These are phyloP conservation scores for Suillus lakei DNA, from an alignment of 768 basidiomycete genomes.

Conservation along the genomic window DNA sequence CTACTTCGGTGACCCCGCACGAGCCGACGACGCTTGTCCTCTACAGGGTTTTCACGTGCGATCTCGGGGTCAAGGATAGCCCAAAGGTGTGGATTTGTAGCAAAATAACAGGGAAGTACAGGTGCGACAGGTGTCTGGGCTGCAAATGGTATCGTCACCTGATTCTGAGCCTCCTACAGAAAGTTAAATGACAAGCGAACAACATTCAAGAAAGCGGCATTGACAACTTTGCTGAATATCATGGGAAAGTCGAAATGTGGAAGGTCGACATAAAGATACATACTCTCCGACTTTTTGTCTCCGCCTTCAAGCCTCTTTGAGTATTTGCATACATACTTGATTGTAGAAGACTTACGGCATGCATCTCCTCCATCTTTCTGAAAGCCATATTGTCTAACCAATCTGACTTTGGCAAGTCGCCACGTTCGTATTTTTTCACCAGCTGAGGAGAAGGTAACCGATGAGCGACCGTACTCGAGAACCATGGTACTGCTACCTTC, in stretches of 20 bases:
- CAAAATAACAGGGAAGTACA: conserved; percentile 52
- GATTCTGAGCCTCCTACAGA: conserved; percentile 45
- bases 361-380: conserved; percentile 93
- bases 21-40: conserved; percentile 92
- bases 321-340: not conserved
- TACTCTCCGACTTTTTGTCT: conserved; percentile 91
- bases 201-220: conserved; percentile 26
- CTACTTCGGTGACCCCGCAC: conserved; percentile 95
- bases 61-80: conserved; percentile 90
- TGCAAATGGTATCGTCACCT: conserved; percentile 45
- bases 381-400: conserved; percentile 96
- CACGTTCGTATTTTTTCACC: conserved; percentile 95
- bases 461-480: conserved; percentile 26
- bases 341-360: conserved; percentile 61
- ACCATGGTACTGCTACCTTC: conserved; percentile 55
- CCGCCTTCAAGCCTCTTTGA: conserved; percentile 55
- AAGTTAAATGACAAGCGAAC: not conserved
- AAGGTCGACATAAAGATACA: conserved; percentile 94
- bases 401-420: conserved; percentile 91
- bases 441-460: conserved; percentile 46
- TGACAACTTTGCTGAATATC: conserved; percentile 89
- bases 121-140: conserved; percentile 45
- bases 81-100: conserved; percentile 79
- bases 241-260: conserved; percentile 97
- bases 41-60: conserved; percentile 91